Evolutionary conservation across 345 rosid species (phyloP).

Genomic region (Salix viminalis): DNA sequence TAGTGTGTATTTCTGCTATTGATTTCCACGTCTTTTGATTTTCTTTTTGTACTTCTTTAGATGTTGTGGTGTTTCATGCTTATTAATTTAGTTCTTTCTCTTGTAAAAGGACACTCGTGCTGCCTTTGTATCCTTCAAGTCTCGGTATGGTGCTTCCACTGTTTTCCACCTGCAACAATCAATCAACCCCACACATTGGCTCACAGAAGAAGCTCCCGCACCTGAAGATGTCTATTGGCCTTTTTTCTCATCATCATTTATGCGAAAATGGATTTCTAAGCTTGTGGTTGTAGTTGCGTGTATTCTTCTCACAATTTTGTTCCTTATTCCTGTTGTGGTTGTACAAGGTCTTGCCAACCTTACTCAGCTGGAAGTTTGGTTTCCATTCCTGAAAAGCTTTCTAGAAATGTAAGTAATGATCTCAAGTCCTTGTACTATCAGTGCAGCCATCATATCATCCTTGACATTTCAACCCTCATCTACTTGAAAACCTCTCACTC

Average conservation of each 20-base stretch:
- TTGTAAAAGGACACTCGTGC: constrained; percentile 71
- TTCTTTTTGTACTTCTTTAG: background rate
- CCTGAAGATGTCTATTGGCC: constrained; percentile 95
- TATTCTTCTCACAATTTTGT: constrained; percentile 69
- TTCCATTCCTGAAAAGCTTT: constrained; percentile 76
- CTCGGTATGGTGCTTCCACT: constrained; percentile 78
- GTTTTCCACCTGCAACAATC: constrained; percentile 77
- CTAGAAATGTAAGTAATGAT: constrained; percentile 56
- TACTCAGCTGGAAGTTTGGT: constrained; percentile 61
- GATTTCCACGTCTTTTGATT: background rate
- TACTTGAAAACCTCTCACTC: background rate
- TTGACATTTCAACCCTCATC: background rate
- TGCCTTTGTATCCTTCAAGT: constrained; percentile 93
- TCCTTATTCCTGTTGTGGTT: constrained; percentile 81
- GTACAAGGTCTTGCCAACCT: constrained; percentile 97
- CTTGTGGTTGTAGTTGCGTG: constrained; percentile 60
- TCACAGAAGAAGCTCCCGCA: constrained; percentile 82
- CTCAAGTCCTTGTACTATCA: background rate
- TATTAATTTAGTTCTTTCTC: constrained; percentile 20
- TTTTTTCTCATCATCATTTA: constrained; percentile 80
- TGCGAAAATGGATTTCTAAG: constrained; percentile 77
- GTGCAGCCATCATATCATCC: background rate
- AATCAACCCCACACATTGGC: constrained; percentile 77
- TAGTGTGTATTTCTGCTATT: background rate
- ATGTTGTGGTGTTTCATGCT: background rate